Conservation (phyloP, 495 filamentous ascomycete species). For the Articulospora tetracladia region DNA sequence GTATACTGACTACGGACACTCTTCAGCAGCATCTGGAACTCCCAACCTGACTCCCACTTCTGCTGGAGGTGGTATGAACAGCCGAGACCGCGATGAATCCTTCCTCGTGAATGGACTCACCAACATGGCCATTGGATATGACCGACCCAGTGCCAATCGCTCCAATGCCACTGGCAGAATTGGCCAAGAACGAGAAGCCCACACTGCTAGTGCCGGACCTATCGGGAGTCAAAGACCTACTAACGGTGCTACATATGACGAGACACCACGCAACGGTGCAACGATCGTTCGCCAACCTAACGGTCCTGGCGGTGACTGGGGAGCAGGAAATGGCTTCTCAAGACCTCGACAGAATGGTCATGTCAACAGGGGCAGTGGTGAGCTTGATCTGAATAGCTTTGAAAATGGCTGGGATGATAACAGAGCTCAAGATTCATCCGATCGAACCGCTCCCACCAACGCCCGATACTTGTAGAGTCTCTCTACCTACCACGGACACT, state of each 20-base stretch:
- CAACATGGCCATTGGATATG: slow-evolving; percentile 39
- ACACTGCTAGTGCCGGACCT: slow-evolving; percentile 51
- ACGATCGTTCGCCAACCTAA: slow-evolving; percentile 71
- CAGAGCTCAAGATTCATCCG: slow-evolving; percentile 27
- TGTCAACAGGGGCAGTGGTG: slow-evolving; percentile 75
- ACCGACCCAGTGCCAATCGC: slow-evolving; percentile 67
- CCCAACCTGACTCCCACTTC: slow-evolving; percentile 75
- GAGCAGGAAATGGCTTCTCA: slow-evolving; percentile 56
- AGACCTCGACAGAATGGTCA: slow-evolving; percentile 76
- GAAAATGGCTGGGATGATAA: slow-evolving; percentile 25
- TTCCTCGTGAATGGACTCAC: slow-evolving; percentile 47
- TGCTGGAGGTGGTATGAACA: slow-evolving; percentile 47
- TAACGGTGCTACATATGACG: slow-evolving; percentile 61
- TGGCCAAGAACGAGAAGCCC: slow-evolving; percentile 36
- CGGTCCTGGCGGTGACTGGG: slow-evolving; percentile 74
- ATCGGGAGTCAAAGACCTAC: slow-evolving; percentile 85
- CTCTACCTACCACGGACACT: neutral
- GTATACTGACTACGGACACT: slow-evolving; percentile 48
- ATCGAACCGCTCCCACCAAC: slow-evolving; percentile 19
- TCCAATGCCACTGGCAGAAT: slow-evolving; percentile 36
- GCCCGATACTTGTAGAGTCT: slow-evolving; percentile 19
- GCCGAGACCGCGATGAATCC: slow-evolving; percentile 47
- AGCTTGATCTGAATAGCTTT: slow-evolving; percentile 38
- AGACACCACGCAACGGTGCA: slow-evolving; percentile 54
- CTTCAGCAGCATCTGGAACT: slow-evolving; percentile 53